Percentiles rank a stretch among this genome's conserved stretches.
These are phyloP conservation scores for Pythium folliculosum DNA, from an alignment of 352 stramenopile species.

Conservation along the genomic window DNA sequence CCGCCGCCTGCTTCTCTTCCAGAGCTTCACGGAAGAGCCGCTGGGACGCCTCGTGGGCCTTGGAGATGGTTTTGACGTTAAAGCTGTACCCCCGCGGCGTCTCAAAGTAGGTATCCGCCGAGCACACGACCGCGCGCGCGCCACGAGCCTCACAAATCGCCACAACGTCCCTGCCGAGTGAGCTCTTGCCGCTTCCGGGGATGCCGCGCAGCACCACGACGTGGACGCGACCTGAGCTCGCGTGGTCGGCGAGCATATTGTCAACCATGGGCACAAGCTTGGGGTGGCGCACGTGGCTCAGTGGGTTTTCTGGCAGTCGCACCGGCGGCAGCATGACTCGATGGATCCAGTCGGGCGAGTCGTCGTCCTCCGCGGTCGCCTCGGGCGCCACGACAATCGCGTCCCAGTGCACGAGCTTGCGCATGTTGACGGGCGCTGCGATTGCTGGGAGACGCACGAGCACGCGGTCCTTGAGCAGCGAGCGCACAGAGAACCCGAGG, in stretches of 20 bases:
- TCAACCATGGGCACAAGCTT: constrained; percentile 38
- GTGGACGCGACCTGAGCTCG: constrained; percentile 20
- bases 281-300: constrained; percentile 35
- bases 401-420: constrained; percentile 9
- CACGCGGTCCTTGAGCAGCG: constrained; percentile 17
- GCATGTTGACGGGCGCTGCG: constrained; percentile 4
- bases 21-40: constrained; percentile 42
- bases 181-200: constrained; percentile 75
- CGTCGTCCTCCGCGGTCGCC: background rate
- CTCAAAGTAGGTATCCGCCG: constrained; percentile 69
- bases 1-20: constrained; percentile 8
- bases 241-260: constrained; percentile 36
- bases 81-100: constrained; percentile 64
- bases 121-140: constrained; percentile 44
- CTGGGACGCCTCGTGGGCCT: constrained; percentile 55
- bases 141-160: constrained; percentile 36
- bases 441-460: constrained; percentile 8
- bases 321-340: constrained; percentile 7
- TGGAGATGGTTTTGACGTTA: constrained; percentile 48
- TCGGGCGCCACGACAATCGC: background rate
- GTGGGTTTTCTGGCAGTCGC: background rate
- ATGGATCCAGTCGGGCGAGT: constrained; percentile 14
- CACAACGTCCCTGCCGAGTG: constrained; percentile 44
- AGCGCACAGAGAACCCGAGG: constrained; percentile 30
- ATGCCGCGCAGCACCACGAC: constrained; percentile 74